Evolutionary conservation across 768 basidiomycete species (phyloP).

Genomic region (Russula vinacea): DNA sequence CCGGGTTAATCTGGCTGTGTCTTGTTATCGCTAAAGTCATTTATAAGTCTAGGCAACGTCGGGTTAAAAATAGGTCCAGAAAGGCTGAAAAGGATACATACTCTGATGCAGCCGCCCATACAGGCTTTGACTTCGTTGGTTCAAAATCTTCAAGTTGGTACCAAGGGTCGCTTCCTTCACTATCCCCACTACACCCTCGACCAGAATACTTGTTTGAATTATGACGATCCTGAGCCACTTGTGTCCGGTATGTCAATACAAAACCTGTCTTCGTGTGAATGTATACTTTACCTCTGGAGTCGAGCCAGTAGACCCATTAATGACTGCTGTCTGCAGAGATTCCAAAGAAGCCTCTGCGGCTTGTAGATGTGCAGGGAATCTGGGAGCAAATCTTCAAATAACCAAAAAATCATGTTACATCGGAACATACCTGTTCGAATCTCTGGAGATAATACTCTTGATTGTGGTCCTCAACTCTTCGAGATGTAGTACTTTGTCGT

Average conservation of each 20-base stretch:
- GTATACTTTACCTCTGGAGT: slow-evolving; percentile 2
- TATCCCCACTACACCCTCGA: slow-evolving; percentile 22
- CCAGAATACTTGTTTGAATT: slow-evolving; percentile 22
- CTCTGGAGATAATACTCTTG: neutral
- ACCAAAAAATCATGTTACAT: neutral
- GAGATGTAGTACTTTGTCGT: slow-evolving; percentile 16
- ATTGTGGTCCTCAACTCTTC: neutral
- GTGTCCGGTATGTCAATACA: neutral
- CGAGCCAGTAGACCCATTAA: neutral
- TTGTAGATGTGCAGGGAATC: slow-evolving; percentile 12
- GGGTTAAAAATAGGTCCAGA: neutral
- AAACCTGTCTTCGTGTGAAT: neutral
- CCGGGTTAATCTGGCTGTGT: neutral
- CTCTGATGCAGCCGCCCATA: slow-evolving; percentile 17
- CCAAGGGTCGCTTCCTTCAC: neutral
- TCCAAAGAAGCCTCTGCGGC: slow-evolving; percentile 2
- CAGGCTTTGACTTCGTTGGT: slow-evolving; percentile 18
- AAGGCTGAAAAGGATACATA: neutral
- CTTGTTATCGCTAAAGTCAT: neutral
- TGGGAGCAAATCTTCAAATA: neutral
- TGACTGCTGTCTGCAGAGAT: neutral
- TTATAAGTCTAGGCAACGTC: slow-evolving; percentile 8
- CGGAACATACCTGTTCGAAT: neutral
- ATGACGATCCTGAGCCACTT: slow-evolving; percentile 20
- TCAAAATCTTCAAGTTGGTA: neutral